A percentile compares a stretch with the other conserved stretches of the same genome.
Conservation (phyloP, 1,139 yeast genomes). For the Suhomyces anneliseae region DNA sequence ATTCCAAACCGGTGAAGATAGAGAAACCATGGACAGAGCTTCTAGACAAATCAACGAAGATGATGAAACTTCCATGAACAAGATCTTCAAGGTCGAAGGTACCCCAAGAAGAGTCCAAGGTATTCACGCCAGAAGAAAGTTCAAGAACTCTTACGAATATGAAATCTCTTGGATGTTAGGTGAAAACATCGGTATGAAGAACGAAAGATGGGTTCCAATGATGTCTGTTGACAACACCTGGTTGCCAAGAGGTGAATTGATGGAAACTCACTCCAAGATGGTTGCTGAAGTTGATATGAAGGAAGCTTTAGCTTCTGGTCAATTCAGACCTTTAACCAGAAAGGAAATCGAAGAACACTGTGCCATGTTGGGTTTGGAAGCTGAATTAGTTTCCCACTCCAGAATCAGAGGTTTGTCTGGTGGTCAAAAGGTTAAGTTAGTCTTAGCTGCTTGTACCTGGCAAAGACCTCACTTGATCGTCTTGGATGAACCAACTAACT, state of each 20-base stretch:
- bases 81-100: constrained; percentile 98
- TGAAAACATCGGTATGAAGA: constrained; percentile 98
- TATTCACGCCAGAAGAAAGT: constrained; percentile 97
- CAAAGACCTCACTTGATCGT: constrained; percentile 99
- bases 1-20: constrained; percentile 99
- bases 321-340: constrained; percentile 99
- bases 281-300: constrained; percentile 99
- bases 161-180: constrained; percentile 97
- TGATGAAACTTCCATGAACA: constrained; percentile 98
- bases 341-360: constrained; percentile 99
- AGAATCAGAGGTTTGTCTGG: constrained; percentile 99
- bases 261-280: constrained; percentile 97
- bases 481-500: constrained; percentile 98
- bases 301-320: constrained; percentile 99
- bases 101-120: constrained; percentile 96
- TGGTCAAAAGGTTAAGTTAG: constrained; percentile 99
- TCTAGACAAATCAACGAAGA: constrained; percentile 96
- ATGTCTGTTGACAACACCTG: constrained; percentile 99
- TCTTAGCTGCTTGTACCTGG: constrained; percentile 99
- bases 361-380: constrained; percentile 96
- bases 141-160: constrained; percentile 99
- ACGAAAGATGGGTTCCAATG: constrained; percentile 99
- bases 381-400: constrained; percentile 99
- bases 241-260: constrained; percentile 99
- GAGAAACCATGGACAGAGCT: constrained; percentile 99